These are phyloP conservation scores for Beverwykella pulmonaria DNA, from an alignment of 495 filamentous ascomycete species.

Conservation along the genomic window DNA sequence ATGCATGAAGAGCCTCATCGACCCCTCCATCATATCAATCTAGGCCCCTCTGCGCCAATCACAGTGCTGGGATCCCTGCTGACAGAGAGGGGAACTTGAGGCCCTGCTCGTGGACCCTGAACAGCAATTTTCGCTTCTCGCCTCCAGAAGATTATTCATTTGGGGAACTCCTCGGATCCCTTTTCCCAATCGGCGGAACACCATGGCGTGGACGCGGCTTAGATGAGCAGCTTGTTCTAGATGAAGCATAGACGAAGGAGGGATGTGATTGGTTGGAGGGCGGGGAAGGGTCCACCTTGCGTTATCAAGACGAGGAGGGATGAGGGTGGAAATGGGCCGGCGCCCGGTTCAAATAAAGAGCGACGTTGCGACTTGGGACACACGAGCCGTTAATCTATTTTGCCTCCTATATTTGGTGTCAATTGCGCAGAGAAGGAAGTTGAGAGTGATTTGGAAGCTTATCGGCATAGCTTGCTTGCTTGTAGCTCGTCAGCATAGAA, in stretches of 20 bases:
- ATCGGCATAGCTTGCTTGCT: neutral
- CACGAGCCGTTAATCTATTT: constrained; percentile 1
- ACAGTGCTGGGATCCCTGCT: neutral
- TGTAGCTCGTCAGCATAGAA: constrained; percentile 4
- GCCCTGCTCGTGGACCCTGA: constrained; percentile 15
- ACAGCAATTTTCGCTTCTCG: neutral
- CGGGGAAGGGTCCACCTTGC: constrained; percentile 2
- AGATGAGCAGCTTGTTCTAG: constrained; percentile 32
- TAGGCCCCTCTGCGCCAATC: neutral
- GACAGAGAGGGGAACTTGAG: neutral
- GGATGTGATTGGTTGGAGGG: constrained; percentile 15
- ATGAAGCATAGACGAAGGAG: neutral
- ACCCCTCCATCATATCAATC: constrained; percentile 8
- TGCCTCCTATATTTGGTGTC: too few relatives aligned
- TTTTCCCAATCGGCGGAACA: neutral
- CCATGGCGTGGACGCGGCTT: constrained; percentile 2
- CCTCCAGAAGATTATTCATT: neutral
- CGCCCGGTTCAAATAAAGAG: neutral
- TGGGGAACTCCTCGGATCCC: neutral
- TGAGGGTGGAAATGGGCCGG: constrained; percentile 1
- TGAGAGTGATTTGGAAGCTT: too few relatives aligned
- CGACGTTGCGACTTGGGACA: neutral
- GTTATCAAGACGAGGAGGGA: constrained; percentile 11
- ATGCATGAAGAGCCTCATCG: constrained; percentile 4
- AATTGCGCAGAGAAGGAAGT: too few relatives aligned